A percentile compares a stretch with the other conserved stretches of the same genome.
Conservation (phyloP, 805 yeast species). For the Tetrapisispora pingtungensis region DNA sequence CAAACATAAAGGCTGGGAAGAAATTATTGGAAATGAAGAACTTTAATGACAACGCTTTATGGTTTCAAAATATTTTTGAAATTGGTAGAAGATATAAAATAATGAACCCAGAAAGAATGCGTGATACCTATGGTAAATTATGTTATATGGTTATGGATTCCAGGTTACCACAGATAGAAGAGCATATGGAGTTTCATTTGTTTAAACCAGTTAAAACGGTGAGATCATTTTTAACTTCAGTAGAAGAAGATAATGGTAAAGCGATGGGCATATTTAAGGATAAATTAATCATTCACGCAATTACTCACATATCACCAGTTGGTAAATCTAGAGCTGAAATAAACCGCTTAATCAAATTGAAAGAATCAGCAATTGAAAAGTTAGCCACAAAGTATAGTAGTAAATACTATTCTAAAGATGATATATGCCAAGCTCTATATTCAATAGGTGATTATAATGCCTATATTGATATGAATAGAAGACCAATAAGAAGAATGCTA, state of each 20-base stretch:
- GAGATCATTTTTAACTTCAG: constrained; percentile 35
- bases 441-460: constrained; percentile 75
- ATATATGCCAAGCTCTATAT: constrained; percentile 59
- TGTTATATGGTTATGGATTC: constrained; percentile 85
- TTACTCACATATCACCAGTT: constrained; percentile 54
- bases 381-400: constrained; percentile 41
- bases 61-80: constrained; percentile 65
- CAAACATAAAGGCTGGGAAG: constrained; percentile 62
- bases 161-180: constrained; percentile 56
- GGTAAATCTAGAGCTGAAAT: constrained; percentile 46
- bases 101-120: constrained; percentile 76
- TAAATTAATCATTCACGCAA: constrained; percentile 49
- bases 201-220: constrained; percentile 66
- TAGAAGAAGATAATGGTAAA: constrained; percentile 29
- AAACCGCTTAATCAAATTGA: constrained; percentile 49
- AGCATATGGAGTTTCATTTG: constrained; percentile 65
- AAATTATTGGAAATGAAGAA: constrained; percentile 54
- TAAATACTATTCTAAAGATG: constrained; percentile 42
- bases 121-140: constrained; percentile 68
- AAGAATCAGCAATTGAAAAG: constrained; percentile 59
- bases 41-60: constrained; percentile 57
- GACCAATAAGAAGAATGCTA: constrained; percentile 57
- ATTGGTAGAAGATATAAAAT: constrained; percentile 73
- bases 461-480: constrained; percentile 56
- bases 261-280: constrained; percentile 45